phyloP scores from a whole-genome alignment of 768 basidiomycete species.

The Mrakia frigida region DNA sequence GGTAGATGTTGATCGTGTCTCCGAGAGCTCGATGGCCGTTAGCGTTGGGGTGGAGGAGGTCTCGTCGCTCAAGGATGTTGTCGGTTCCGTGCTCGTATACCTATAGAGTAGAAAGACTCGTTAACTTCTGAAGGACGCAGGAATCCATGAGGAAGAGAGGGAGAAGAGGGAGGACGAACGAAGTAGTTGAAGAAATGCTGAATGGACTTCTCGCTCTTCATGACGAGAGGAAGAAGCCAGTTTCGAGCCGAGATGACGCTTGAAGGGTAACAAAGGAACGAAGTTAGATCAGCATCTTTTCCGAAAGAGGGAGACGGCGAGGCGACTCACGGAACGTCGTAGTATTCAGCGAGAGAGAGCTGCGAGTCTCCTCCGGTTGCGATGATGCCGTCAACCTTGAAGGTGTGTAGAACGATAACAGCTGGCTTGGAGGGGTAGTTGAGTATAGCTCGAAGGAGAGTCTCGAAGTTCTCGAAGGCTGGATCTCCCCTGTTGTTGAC shows the following conservation, averaged over 20 bases:
- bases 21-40: background rate
- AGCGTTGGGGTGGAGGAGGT: conserved; percentile 10
- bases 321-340: conserved; percentile 1
- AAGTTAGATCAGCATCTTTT: background rate
- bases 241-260: conserved; percentile 9
- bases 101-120: background rate
- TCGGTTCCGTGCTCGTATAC: conserved; percentile 7
- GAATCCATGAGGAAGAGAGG: background rate
- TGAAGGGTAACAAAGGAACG: background rate
- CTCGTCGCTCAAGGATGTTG: background rate
- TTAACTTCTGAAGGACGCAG: too few species aligned
- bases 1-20: conserved; percentile 4
- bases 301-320: background rate
- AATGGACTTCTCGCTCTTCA: background rate
- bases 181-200: conserved; percentile 5
- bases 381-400: conserved; percentile 19
- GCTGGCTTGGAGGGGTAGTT: conserved; percentile 4
- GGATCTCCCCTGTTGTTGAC: background rate
- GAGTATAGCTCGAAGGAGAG: background rate
- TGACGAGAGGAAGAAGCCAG: conserved; percentile 4
- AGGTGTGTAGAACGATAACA: conserved; percentile 1
- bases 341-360: conserved; percentile 2
- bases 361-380: conserved; percentile 18
- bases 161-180: background rate
- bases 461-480: conserved; percentile 20